Evolutionary conservation across 345 rosid genomes (phyloP).

Genomic region (Pugionium cornutum): DNA sequence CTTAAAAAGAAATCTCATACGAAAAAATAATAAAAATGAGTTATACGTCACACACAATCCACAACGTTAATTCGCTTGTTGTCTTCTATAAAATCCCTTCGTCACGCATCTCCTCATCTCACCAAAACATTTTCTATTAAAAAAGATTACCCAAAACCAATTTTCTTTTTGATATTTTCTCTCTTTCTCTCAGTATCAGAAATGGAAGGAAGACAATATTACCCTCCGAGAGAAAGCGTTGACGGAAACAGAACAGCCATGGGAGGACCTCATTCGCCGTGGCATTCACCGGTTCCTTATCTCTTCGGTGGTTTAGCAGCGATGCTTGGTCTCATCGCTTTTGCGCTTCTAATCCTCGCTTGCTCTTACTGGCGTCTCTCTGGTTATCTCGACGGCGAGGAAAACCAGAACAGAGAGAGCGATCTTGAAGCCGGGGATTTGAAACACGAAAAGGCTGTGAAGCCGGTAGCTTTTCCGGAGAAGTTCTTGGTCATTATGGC

Average conservation of each 20-base stretch:
- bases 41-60: slow-evolving; percentile 35
- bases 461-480: slow-evolving; percentile 50
- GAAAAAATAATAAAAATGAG: slow-evolving; percentile 12
- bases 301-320: slow-evolving; percentile 92
- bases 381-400: slow-evolving; percentile 56
- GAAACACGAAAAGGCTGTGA: slow-evolving; percentile 31
- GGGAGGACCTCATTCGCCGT: slow-evolving; percentile 54
- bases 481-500: slow-evolving; percentile 90
- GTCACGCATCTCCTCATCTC: slow-evolving; percentile 36
- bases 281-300: slow-evolving; percentile 97
- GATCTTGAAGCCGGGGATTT: slow-evolving; percentile 70
- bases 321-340: slow-evolving; percentile 87
- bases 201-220: slow-evolving; percentile 53
- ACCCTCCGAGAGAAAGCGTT: slow-evolving; percentile 40
- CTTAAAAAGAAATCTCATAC: slow-evolving; percentile 13
- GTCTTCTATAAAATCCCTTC: slow-evolving; percentile 37
- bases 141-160: not conserved
- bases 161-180: not conserved
- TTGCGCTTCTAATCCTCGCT: slow-evolving; percentile 86
- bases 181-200: not conserved
- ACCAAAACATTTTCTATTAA: slow-evolving; percentile 30
- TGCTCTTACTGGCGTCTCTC: slow-evolving; percentile 93
- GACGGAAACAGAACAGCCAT: slow-evolving; percentile 25
- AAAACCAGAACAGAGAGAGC: slow-evolving; percentile 38
- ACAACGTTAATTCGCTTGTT: slow-evolving; percentile 26